These are phyloP conservation scores for Nannochloropsis oceanica DNA, from an alignment of 108 stramenopile species.

Conservation along the genomic window DNA sequence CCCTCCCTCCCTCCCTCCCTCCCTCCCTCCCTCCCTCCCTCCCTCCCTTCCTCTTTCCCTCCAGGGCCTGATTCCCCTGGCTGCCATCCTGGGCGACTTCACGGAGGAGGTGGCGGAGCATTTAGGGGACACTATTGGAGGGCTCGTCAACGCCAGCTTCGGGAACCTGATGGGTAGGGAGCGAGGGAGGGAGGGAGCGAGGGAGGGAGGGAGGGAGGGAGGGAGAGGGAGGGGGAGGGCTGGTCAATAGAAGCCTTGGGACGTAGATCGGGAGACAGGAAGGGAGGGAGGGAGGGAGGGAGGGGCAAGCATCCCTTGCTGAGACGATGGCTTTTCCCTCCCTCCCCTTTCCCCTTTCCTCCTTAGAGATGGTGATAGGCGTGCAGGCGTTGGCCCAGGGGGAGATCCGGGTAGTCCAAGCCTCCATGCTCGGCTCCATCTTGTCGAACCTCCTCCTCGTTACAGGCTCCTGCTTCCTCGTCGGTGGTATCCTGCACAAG, in stretches of 20 bases:
- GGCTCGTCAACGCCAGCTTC: constrained; percentile 85
- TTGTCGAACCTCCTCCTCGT: constrained; percentile 85
- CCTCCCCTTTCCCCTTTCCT: not conserved
- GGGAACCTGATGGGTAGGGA: constrained; percentile 46
- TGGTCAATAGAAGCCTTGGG: constrained; percentile 60
- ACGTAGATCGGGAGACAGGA: too few relatives aligned
- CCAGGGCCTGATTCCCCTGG: constrained; percentile 75
- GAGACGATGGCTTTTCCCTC: not conserved
- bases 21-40: too few relatives aligned
- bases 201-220: not conserved
- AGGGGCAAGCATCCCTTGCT: not conserved
- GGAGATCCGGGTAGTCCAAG: constrained; percentile 70
- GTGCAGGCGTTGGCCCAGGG: constrained; percentile 21
- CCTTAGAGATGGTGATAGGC: constrained; percentile 9
- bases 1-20: too few relatives aligned
- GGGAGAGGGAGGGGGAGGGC: constrained; percentile 48
- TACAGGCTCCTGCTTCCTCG: constrained; percentile 85
- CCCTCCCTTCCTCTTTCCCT: too few relatives aligned
- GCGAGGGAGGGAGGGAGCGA: not conserved
- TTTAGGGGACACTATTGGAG: constrained; percentile 80
- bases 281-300: too few relatives aligned
- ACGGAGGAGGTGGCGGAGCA: constrained; percentile 90
- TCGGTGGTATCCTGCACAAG: constrained; percentile 66
- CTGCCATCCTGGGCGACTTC: constrained; percentile 73
- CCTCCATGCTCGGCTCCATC: constrained; percentile 83